Base-by-base conservation (phyloP, 2,329 filamentous ascomycete genomes). In the Westerdykella aurantiaca region DNA sequence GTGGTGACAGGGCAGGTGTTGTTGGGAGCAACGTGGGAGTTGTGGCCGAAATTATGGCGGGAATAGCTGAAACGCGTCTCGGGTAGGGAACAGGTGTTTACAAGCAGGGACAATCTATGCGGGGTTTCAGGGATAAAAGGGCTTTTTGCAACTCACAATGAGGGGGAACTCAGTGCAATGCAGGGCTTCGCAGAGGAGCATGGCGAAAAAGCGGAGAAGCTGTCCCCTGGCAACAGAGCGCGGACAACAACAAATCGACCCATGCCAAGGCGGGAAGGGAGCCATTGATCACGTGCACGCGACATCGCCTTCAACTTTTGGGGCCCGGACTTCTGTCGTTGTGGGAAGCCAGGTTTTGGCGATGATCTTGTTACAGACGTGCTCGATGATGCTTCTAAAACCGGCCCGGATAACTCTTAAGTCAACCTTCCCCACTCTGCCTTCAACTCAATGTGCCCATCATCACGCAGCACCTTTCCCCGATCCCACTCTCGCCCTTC, bases 401-500 rank as follows among this genome's bases (percentile, higher is more conserved):
- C n/a, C n/a, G 33, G 3, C 13, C 33, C n/a, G 5, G 17, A 34
- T 17, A 6, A 12, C 33, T 18, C n/a, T 47, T 34, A 64, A 29
- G 46, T 65, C 34, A 66, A 44, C 25, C 62, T 49, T n/a, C 58
- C 62, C 76, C 77, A 81, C 13, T 70, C 63, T 25, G 75, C 69
- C 47, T 70, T 72, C 18, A 77, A 57, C 37, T 72, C 69, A 37
- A 81, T 69, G 52, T 72, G 65, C 2, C 78, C 80, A 56, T 80
- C 72, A 7, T 73, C 72, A 51, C 77, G 72, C 35, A 81, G 59
- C 18, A 78, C 72, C 57, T 85, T 84, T 1, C 82, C 82, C 38
- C 76, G 69, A 70, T 84, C 82, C 81, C 81, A 85, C 57, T 83
- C 82, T 45, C 82, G 73, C 1, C 73, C 68, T 60, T 91, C 82